Conservation (phyloP, 2,329 filamentous ascomycete species). For the Dactylellina sp. region DNA sequence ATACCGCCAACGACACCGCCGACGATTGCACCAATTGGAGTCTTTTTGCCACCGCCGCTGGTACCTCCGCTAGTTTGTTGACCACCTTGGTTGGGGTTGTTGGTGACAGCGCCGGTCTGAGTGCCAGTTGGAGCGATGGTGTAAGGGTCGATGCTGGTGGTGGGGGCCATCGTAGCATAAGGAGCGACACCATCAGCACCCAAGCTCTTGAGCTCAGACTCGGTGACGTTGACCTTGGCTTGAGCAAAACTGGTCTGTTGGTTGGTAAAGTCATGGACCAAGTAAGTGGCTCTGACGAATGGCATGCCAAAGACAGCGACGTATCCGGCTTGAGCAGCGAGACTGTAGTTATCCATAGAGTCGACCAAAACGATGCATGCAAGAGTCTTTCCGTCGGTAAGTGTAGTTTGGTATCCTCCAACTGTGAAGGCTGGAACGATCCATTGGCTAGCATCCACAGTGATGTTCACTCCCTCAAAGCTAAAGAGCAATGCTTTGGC, state of each 20-base stretch:
- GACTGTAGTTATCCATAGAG: constrained; percentile 51
- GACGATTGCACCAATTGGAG: constrained; percentile 42
- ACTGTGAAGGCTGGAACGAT: constrained; percentile 47
- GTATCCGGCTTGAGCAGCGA: constrained; percentile 31
- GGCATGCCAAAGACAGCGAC: constrained; percentile 49
- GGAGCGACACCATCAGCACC: constrained; percentile 46
- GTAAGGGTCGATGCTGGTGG: constrained; percentile 19
- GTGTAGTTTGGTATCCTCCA: constrained; percentile 33
- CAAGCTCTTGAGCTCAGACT: constrained; percentile 44
- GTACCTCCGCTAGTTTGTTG: background rate
- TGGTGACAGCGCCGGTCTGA: constrained; percentile 10
- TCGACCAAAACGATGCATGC: constrained; percentile 52
- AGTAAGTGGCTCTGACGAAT: constrained; percentile 48
- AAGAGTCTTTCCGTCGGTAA: constrained; percentile 11
- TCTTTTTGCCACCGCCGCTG: constrained; percentile 26
- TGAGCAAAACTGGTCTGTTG: constrained; percentile 53
- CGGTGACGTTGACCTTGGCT: constrained; percentile 52
- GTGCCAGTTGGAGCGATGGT: constrained; percentile 16
- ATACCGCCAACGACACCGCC: constrained; percentile 55
- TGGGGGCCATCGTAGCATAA: constrained; percentile 28
- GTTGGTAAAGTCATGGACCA: constrained; percentile 55
- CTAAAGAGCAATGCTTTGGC: constrained; percentile 37
- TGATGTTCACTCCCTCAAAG: constrained; percentile 46
- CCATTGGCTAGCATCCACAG: constrained; percentile 40
- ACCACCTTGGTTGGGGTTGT: background rate